Conservation (phyloP, 202 grass and related monocot genomes). For the Cymbopogon flexuosus region DNA sequence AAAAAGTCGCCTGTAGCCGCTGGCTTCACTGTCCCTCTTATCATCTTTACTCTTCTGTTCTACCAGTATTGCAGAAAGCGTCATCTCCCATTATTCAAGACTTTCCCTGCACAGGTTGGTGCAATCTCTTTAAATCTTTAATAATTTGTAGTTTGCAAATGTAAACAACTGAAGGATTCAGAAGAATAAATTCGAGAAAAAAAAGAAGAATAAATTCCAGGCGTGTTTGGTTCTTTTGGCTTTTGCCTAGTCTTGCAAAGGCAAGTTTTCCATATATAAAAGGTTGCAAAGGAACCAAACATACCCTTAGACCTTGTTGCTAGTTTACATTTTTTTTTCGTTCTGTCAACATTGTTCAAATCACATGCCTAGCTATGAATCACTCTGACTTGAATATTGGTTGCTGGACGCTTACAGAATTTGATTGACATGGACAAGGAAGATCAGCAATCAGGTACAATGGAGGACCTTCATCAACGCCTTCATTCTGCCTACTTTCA, state of each 20-base stretch:
- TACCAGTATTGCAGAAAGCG: constrained; percentile 73
- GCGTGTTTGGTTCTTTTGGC: neutral
- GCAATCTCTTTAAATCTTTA: neutral
- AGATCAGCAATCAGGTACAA: constrained; percentile 53
- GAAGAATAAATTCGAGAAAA: neutral
- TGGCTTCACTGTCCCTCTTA: constrained; percentile 71
- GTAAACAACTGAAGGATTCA: neutral
- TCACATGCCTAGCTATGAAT: neutral
- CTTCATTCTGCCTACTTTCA: constrained; percentile 58
- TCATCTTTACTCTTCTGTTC: constrained; percentile 80
- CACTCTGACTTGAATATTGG: neutral
- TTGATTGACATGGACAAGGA: constrained; percentile 80
- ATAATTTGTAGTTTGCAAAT: neutral
- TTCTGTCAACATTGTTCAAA: neutral
- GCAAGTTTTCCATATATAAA: neutral
- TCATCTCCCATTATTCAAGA: constrained; percentile 69
- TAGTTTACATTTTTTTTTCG: neutral
- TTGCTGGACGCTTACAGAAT: constrained; percentile 35
- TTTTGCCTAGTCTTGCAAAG: neutral
- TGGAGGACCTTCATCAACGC: constrained; percentile 49
- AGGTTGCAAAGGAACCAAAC: neutral
- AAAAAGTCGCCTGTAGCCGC: constrained; percentile 72
- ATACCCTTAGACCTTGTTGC: neutral
- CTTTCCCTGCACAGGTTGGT: constrained; percentile 72
- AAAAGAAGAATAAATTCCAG: neutral